These are phyloP conservation scores for Corymbia calophylla DNA, from an alignment of 441 rosid genomes.

Conservation along the genomic window DNA sequence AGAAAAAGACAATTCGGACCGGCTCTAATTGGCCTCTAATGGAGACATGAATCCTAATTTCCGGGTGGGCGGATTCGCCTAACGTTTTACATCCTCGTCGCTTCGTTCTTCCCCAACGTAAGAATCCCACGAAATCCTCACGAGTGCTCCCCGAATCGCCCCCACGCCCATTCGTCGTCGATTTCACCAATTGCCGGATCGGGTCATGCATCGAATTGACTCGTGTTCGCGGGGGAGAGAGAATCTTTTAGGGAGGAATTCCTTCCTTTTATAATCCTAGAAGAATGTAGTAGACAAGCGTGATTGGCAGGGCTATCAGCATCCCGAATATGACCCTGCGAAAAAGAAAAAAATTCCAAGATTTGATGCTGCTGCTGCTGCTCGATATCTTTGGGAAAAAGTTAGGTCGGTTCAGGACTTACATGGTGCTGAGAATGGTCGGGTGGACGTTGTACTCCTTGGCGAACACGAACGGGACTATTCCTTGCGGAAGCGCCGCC, in stretches of 20 bases:
- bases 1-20: neutral
- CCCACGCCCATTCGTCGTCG: neutral
- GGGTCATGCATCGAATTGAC: neutral
- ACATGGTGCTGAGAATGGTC: constrained; percentile 63
- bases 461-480: constrained; percentile 67
- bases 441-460: constrained; percentile 72
- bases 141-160: neutral
- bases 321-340: constrained; percentile 72
- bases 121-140: neutral
- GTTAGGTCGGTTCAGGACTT: constrained; percentile 3
- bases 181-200: neutral
- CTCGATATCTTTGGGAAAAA: neutral
- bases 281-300: constrained; percentile 52
- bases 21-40: neutral
- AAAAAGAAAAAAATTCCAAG: neutral
- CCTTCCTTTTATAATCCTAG: constrained; percentile 54
- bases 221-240: neutral
- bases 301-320: constrained; percentile 68
- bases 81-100: neutral
- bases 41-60: neutral
- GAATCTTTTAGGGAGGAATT: neutral
- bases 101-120: neutral
- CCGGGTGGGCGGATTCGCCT: neutral
- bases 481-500: constrained; percentile 74
- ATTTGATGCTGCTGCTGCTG: neutral